Percentiles rank a stretch among this genome's conserved stretches.
Evolutionary conservation across 495 filamentous ascomycete genomes (phyloP).

Genomic region (Beverwykella pulmonaria): DNA sequence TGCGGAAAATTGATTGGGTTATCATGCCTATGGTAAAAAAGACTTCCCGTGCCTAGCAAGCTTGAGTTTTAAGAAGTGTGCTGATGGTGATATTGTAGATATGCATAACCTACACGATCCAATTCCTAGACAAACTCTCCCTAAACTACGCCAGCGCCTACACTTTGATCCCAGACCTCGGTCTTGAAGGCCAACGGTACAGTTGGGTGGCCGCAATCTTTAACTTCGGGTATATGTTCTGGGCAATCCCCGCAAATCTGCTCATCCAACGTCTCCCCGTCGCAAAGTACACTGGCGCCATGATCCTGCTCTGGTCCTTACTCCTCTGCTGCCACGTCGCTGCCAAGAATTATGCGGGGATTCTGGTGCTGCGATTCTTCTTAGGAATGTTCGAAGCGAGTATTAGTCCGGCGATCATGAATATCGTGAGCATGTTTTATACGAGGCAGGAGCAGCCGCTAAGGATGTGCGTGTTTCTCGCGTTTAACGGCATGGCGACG

Average conservation of each 20-base stretch:
- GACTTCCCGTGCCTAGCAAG: background rate
- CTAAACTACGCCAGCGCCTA: constrained; percentile 26
- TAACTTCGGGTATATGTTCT: constrained; percentile 63
- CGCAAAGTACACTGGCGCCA: constrained; percentile 60
- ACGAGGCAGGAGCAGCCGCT: constrained; percentile 61
- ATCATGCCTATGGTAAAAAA: constrained; percentile 38
- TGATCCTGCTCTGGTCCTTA: constrained; percentile 64
- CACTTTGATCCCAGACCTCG: constrained; percentile 53
- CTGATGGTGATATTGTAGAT: background rate
- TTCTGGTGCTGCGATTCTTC: constrained; percentile 59
- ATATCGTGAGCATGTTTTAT: constrained; percentile 54
- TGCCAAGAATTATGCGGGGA: constrained; percentile 56
- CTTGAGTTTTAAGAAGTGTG: background rate
- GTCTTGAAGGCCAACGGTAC: constrained; percentile 56
- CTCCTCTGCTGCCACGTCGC: constrained; percentile 60
- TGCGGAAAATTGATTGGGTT: constrained; percentile 38
- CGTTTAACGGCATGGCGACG: constrained; percentile 39
- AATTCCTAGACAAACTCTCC: constrained; percentile 36
- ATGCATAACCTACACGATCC: constrained; percentile 35
- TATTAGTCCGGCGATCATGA: constrained; percentile 43
- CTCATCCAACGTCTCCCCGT: constrained; percentile 60
- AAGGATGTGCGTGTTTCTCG: constrained; percentile 45
- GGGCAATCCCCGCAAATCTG: constrained; percentile 55
- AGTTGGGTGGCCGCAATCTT: constrained; percentile 80
- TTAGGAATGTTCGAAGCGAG: constrained; percentile 61